Evolutionary conservation across 2,329 filamentous ascomycete species (phyloP).

Genomic region (Cordyceps tenuipes): DNA sequence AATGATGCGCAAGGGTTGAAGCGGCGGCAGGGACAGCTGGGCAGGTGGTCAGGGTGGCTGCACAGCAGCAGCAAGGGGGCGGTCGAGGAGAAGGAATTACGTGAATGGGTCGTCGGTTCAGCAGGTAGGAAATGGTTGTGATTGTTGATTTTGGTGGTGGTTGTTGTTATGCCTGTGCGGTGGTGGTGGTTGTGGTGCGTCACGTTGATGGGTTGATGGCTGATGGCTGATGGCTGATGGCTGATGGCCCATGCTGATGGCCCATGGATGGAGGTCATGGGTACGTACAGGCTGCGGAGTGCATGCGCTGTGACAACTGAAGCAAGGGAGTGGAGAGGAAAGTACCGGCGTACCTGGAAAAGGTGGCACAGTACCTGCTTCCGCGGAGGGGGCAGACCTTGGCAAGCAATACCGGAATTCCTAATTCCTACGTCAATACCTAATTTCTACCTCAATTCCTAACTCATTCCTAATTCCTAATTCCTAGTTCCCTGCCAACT

Average conservation of each 20-base stretch:
- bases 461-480: no score
- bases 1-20: neutral
- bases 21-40: no score
- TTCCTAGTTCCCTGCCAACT: no score
- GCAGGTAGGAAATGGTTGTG: neutral
- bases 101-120: neutral
- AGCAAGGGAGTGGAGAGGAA: constrained; percentile 8
- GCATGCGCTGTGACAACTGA: constrained; percentile 5
- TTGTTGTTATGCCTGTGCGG: no score
- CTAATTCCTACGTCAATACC: no score
- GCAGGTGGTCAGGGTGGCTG: neutral
- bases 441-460: no score
- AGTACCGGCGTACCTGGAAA: no score
- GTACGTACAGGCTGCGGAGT: no score
- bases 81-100: neutral
- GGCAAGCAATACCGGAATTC: no score
- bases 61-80: neutral
- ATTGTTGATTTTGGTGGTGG: neutral
- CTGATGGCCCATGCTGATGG: no score
- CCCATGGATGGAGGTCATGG: no score
- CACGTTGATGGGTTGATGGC: neutral
- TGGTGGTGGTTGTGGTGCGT: neutral
- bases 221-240: no score
- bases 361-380: constrained; percentile 8
- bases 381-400: neutral